Evolutionary conservation across 768 basidiomycete species (phyloP).

Genomic region (Mycena vulgaris): DNA sequence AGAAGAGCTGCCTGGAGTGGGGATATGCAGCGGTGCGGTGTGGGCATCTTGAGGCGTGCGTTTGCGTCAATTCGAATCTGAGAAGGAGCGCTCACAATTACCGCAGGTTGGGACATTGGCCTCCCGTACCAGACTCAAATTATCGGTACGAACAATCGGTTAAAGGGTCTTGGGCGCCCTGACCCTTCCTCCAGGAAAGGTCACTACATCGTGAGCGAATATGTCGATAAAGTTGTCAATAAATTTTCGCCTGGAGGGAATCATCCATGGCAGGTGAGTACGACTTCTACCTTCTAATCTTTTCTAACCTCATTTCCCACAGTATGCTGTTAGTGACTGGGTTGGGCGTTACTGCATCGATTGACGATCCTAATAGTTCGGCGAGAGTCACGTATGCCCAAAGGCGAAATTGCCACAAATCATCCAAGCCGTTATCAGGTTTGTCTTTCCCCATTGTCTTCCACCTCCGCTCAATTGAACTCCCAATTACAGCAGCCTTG

Average conservation of each 20-base stretch:
- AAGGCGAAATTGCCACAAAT: slow-evolving; percentile 81
- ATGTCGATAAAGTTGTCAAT: slow-evolving; percentile 75
- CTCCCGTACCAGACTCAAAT: slow-evolving; percentile 81
- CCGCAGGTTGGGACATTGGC: slow-evolving; percentile 78
- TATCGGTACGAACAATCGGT: slow-evolving; percentile 71
- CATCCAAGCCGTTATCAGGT: slow-evolving; percentile 83
- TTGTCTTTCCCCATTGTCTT: slow-evolving; percentile 31
- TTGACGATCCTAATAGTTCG: slow-evolving; percentile 67
- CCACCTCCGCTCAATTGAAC: slow-evolving; percentile 18
- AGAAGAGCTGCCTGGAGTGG: slow-evolving; percentile 80
- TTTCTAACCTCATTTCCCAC: slow-evolving; percentile 34
- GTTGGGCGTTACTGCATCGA: slow-evolving; percentile 3
- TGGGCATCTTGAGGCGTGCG: slow-evolving; percentile 79
- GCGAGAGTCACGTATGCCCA: slow-evolving; percentile 78
- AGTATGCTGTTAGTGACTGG: slow-evolving; percentile 75
- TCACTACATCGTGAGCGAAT: slow-evolving; percentile 82
- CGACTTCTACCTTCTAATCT: slow-evolving; percentile 25
- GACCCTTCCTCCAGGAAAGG: slow-evolving; percentile 65
- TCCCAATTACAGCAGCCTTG: slow-evolving; percentile 70
- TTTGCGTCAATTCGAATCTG: slow-evolving; percentile 31
- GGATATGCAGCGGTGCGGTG: slow-evolving; percentile 87
- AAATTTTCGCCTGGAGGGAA: slow-evolving; percentile 66
- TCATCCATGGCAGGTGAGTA: slow-evolving; percentile 81
- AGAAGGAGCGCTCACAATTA: not conserved
- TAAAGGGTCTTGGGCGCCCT: slow-evolving; percentile 12